phyloP scores from a whole-genome alignment of 805 yeast species.

The Saccharomycopsis sp. region DNA sequence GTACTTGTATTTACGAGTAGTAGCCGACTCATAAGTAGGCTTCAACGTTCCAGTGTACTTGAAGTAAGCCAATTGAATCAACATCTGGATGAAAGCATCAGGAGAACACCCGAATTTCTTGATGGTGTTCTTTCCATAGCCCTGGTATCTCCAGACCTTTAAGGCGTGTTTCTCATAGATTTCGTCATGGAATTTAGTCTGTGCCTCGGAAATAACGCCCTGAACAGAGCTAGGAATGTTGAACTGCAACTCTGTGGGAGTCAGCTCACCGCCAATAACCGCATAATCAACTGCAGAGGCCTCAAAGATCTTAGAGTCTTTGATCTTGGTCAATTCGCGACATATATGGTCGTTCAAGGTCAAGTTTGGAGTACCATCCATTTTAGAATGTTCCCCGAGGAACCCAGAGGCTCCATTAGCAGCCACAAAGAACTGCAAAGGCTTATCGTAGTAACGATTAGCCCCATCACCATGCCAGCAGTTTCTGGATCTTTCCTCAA shows the following conservation, averaged over 20 bases:
- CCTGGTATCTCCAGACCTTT: slow-evolving; percentile 71
- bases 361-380: slow-evolving; percentile 97
- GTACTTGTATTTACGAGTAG: slow-evolving; percentile 79
- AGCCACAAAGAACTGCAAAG: slow-evolving; percentile 74
- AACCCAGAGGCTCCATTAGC: slow-evolving; percentile 87
- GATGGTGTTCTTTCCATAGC: slow-evolving; percentile 80
- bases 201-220: slow-evolving; percentile 49
- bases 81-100: slow-evolving; percentile 87
- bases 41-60: slow-evolving; percentile 71
- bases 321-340: slow-evolving; percentile 45
- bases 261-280: slow-evolving; percentile 12
- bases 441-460: slow-evolving; percentile 90
- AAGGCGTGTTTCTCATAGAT: slow-evolving; percentile 60
- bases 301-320: slow-evolving; percentile 26
- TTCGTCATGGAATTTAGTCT: slow-evolving; percentile 41
- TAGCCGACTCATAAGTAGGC: slow-evolving; percentile 95
- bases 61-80: slow-evolving; percentile 85
- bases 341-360: slow-evolving; percentile 74
- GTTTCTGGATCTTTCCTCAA: slow-evolving; percentile 76
- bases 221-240: slow-evolving; percentile 50
- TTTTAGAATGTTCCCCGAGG: slow-evolving; percentile 92
- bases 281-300: slow-evolving; percentile 23
- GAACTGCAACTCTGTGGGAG: slow-evolving; percentile 39
- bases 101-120: slow-evolving; percentile 84
- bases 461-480: slow-evolving; percentile 95